Percentiles rank a stretch among this genome's conserved stretches.
Conservation (phyloP, 116 monocot species). For the Trichopus zeylanicus region DNA sequence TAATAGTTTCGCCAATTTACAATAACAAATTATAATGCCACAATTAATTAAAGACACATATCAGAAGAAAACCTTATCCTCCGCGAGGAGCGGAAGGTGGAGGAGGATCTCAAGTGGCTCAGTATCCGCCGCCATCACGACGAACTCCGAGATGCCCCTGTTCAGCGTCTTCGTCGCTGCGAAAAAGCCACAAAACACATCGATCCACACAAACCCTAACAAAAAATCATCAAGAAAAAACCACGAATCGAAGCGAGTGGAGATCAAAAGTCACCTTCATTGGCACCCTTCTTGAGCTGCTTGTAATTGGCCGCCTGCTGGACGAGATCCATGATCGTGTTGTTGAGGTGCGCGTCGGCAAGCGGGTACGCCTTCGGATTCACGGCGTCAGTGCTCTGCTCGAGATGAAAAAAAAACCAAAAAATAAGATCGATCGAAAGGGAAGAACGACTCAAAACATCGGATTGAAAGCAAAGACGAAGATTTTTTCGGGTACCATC, state of each 20-base stretch:
- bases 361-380: slow-evolving; percentile 93
- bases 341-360: too few relatives aligned
- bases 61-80: slow-evolving; percentile 90
- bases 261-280: slow-evolving; percentile 60
- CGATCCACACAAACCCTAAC: slow-evolving; percentile 49
- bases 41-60: too few relatives aligned
- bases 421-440: too few relatives aligned
- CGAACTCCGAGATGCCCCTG: slow-evolving; percentile 84
- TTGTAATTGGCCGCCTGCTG: slow-evolving; percentile 84
- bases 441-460: too few relatives aligned
- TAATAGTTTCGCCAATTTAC: too few relatives aligned
- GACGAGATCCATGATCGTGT: too few relatives aligned
- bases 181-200: too few relatives aligned
- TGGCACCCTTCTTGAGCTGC: slow-evolving; percentile 95
- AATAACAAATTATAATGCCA: too few relatives aligned
- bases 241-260: background rate
- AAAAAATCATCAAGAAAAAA: background rate
- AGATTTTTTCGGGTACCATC: too few relatives aligned
- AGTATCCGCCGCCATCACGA: slow-evolving; percentile 87
- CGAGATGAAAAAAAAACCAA: too few relatives aligned
- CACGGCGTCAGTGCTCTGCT: slow-evolving; percentile 47
- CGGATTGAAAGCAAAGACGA: too few relatives aligned
- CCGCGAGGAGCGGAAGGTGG: slow-evolving; percentile 72
- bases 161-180: too few relatives aligned
- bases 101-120: slow-evolving; percentile 84